A percentile compares a stretch with the other conserved stretches of the same genome.
phyloP scores from a whole-genome alignment of 345 rosid genomes.

The Camelina laxa region DNA sequence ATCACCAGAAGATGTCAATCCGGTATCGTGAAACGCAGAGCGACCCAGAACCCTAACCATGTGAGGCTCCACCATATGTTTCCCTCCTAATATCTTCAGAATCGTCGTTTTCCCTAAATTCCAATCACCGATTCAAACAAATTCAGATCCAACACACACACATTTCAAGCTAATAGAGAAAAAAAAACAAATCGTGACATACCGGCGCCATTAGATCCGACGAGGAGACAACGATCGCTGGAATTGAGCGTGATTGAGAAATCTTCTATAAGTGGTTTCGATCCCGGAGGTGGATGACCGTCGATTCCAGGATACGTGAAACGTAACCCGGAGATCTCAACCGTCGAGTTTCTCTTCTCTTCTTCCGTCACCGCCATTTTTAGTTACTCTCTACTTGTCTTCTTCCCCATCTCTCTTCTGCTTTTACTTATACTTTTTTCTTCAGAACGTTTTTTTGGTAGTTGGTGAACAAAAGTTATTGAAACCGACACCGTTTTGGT shows the following conservation, averaged over 20 bases:
- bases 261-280: constrained; percentile 73
- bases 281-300: constrained; percentile 91
- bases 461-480: constrained; percentile 21
- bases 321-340: constrained; percentile 73
- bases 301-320: constrained; percentile 98
- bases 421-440: constrained; percentile 32
- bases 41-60: constrained; percentile 90
- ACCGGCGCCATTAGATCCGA: constrained; percentile 99
- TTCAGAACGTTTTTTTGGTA: constrained; percentile 31
- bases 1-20: constrained; percentile 83
- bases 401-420: background rate
- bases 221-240: constrained; percentile 88
- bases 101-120: constrained; percentile 85
- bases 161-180: background rate
- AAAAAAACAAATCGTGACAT: background rate
- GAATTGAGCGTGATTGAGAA: constrained; percentile 63
- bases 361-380: constrained; percentile 47
- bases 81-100: constrained; percentile 91
- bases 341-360: constrained; percentile 49
- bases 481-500: constrained; percentile 34
- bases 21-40: constrained; percentile 94
- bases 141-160: background rate
- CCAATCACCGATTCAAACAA: background rate
- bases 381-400: background rate
- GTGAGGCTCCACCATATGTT: constrained; percentile 93